phyloP scores from a whole-genome alignment of 352 stramenopile species.

The Thalassiosira livingstoniorum region DNA sequence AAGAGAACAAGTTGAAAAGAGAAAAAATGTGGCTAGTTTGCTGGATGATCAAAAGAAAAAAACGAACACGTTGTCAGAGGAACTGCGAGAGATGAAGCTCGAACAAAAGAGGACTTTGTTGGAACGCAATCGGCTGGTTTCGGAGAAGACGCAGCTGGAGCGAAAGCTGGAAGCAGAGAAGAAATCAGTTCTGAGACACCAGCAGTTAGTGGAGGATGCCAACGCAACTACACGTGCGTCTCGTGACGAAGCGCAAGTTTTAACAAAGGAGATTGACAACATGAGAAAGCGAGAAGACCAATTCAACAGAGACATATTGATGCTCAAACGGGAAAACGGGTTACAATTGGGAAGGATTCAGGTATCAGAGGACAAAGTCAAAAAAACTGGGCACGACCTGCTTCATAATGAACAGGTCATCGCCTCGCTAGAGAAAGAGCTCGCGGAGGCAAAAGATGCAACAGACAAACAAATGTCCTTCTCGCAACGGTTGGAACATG shows the following conservation, averaged over 20 bases:
- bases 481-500: constrained; percentile 92
- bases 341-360: constrained; percentile 82
- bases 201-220: constrained; percentile 77
- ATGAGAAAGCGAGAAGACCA: constrained; percentile 60
- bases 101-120: constrained; percentile 89
- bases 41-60: constrained; percentile 90
- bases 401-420: constrained; percentile 92
- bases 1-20: constrained; percentile 89
- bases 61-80: constrained; percentile 50
- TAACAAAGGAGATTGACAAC: constrained; percentile 83
- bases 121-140: constrained; percentile 88
- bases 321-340: constrained; percentile 89
- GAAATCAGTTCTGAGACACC: constrained; percentile 85
- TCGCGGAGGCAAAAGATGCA: constrained; percentile 85
- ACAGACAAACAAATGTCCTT: constrained; percentile 90
- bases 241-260: constrained; percentile 77
- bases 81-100: constrained; percentile 85
- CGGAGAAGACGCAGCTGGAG: constrained; percentile 91
- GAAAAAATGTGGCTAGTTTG: constrained; percentile 91
- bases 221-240: constrained; percentile 78
- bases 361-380: constrained; percentile 88
- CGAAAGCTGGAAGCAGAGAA: constrained; percentile 92
- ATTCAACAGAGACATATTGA: constrained; percentile 85
- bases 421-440: constrained; percentile 82
- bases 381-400: constrained; percentile 90